phyloP scores from a whole-genome alignment of 2,329 filamentous ascomycete species.

The Ophiostoma pallidulum region DNA sequence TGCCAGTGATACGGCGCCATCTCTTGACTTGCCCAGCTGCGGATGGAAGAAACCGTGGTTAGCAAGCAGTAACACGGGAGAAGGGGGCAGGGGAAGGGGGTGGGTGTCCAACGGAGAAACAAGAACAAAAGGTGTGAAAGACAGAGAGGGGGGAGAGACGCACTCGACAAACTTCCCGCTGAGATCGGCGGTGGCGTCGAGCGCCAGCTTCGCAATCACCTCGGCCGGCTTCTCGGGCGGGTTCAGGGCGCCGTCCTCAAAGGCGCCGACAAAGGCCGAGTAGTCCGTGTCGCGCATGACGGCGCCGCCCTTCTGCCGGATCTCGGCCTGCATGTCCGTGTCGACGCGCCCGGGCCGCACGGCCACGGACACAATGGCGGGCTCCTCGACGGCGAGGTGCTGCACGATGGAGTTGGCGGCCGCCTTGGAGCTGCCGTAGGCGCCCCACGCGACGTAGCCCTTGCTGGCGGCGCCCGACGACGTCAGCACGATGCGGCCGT shows the following conservation, averaged over 20 bases:
- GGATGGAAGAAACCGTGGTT: neutral
- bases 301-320: conserved; percentile 51
- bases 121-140: too few species aligned
- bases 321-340: conserved; percentile 80
- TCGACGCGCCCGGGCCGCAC: conserved; percentile 75
- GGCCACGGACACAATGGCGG: conserved; percentile 60
- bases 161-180: conserved; percentile 69
- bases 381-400: conserved; percentile 69
- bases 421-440: conserved; percentile 76
- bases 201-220: conserved; percentile 72
- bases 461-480: conserved; percentile 67
- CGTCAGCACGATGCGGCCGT: conserved; percentile 66
- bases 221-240: conserved; percentile 75
- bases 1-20: conserved; percentile 34
- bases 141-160: conserved; percentile 20
- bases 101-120: too few species aligned
- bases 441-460: conserved; percentile 64
- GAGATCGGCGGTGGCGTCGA: conserved; percentile 54
- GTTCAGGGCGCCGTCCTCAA: conserved; percentile 62
- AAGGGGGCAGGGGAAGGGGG: neutral
- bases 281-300: conserved; percentile 50
- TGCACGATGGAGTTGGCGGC: conserved; percentile 69
- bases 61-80: neutral
- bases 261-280: conserved; percentile 57
- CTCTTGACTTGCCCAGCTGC: conserved; percentile 44